Evolutionary conservation across 2,329 filamentous ascomycete species (phyloP).

Genomic region (Lizonia empirigonia): DNA sequence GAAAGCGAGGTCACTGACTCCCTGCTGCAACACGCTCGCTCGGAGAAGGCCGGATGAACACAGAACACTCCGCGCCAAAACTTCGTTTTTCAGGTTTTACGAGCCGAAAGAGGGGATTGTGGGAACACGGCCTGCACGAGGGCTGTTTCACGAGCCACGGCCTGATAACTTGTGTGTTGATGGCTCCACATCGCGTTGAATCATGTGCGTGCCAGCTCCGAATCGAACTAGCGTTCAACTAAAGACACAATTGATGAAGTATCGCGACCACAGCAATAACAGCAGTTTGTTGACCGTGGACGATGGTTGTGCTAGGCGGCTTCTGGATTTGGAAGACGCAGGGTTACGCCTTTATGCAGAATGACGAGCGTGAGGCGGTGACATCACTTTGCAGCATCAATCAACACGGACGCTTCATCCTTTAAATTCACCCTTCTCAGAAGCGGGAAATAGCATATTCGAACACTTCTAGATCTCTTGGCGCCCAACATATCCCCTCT

Average conservation of each 20-base stretch:
- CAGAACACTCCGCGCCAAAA: slow-evolving; percentile 17
- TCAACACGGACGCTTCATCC: slow-evolving; percentile 17
- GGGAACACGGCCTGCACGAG: slow-evolving; percentile 5
- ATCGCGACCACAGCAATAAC: background rate
- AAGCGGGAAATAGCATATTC: slow-evolving; percentile 33
- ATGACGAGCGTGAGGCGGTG: slow-evolving; percentile 36
- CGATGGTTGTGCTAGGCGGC: background rate
- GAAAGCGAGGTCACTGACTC: background rate
- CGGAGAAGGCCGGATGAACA: slow-evolving; percentile 28
- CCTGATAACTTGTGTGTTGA: background rate
- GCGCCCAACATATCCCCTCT: slow-evolving; percentile 21
- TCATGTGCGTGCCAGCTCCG: background rate
- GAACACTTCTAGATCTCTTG: slow-evolving; percentile 45
- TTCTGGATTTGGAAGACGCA: slow-evolving; percentile 16
- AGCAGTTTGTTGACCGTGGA: background rate
- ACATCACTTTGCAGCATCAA: slow-evolving; percentile 31
- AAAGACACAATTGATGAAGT: background rate
- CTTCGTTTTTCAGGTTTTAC: slow-evolving; percentile 22
- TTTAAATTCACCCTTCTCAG: slow-evolving; percentile 28
- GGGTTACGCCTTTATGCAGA: slow-evolving; percentile 32
- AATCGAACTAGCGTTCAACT: no score
- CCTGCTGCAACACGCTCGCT: slow-evolving; percentile 9
- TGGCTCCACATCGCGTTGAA: background rate
- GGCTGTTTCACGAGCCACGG: background rate
- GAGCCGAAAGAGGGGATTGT: slow-evolving; percentile 15